Evolutionary conservation across 495 filamentous ascomycete species (phyloP).

Genomic region (Cercophora sp.): DNA sequence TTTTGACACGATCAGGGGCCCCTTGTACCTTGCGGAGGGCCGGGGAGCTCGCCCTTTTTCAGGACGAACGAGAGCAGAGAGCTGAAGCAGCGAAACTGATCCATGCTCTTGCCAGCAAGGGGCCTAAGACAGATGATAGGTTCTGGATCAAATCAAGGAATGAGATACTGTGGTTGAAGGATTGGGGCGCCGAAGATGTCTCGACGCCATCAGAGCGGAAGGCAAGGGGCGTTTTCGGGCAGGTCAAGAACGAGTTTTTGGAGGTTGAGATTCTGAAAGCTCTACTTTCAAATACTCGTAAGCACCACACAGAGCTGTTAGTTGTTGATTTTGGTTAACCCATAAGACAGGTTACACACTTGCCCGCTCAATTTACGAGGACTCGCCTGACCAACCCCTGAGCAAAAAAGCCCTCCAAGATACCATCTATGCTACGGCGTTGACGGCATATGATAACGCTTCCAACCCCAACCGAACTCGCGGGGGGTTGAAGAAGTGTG

Average conservation of each 20-base stretch:
- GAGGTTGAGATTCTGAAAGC: constrained; percentile 74
- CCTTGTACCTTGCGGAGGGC: constrained; percentile 56
- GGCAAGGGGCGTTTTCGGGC: constrained; percentile 66
- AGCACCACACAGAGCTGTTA: constrained; percentile 16
- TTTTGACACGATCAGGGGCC: constrained; percentile 58
- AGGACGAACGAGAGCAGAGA: constrained; percentile 62
- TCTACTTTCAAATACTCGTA: constrained; percentile 66
- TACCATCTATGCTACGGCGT: constrained; percentile 62
- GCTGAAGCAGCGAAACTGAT: constrained; percentile 61
- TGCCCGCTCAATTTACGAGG: constrained; percentile 67
- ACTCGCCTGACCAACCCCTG: constrained; percentile 48
- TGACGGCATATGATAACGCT: constrained; percentile 80
- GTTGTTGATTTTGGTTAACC: constrained; percentile 8
- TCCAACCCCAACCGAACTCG: constrained; percentile 82
- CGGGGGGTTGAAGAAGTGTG: constrained; percentile 78
- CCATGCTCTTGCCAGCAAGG: constrained; percentile 45
- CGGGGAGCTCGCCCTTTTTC: constrained; percentile 55
- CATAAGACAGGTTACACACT: constrained; percentile 58
- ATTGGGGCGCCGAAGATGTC: constrained; percentile 61
- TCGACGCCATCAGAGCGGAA: constrained; percentile 20
- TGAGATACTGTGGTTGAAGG: constrained; percentile 74
- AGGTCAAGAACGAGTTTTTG: constrained; percentile 57
- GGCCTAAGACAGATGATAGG: constrained; percentile 55
- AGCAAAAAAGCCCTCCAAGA: constrained; percentile 52
- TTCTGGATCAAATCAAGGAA: constrained; percentile 64